Evolutionary conservation across 345 rosid genomes (phyloP).

Genomic region (Euphorbia lathyris): DNA sequence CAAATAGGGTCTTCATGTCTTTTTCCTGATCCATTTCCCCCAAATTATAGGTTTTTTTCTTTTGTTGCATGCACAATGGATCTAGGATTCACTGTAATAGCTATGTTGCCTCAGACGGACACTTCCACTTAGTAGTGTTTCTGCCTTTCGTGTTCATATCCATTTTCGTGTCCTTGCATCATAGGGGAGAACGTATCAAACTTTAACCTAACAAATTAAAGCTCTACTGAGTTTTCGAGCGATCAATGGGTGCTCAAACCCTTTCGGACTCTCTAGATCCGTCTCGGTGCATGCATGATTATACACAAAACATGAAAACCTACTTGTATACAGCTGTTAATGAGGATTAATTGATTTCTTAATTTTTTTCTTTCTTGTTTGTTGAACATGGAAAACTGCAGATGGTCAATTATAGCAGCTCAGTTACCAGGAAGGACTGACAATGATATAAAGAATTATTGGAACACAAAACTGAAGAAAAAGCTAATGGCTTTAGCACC

Average conservation of each 20-base stretch:
- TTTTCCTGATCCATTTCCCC: neutral
- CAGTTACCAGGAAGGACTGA: conserved; percentile 95
- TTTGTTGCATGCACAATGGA: too few species aligned
- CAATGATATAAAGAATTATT: conserved; percentile 89
- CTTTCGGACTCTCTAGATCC: too few species aligned
- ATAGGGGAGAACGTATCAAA: too few species aligned
- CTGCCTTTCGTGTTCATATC: too few species aligned
- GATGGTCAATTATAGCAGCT: conserved; percentile 98
- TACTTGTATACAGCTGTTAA: conserved; percentile 14
- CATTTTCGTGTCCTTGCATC: too few species aligned
- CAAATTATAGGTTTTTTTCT: too few species aligned
- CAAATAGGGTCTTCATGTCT: neutral
- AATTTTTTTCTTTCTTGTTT: conserved; percentile 5
- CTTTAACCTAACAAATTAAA: too few species aligned
- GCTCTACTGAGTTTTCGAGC: too few species aligned
- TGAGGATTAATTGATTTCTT: conserved; percentile 8
- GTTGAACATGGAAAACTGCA: conserved; percentile 30
- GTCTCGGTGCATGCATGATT: neutral
- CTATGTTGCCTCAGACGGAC: too few species aligned
- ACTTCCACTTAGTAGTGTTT: too few species aligned
- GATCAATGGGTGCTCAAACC: too few species aligned
- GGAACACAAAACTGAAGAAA: conserved; percentile 98
- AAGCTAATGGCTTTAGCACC: conserved; percentile 53
- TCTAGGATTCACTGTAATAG: too few species aligned
- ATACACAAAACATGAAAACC: conserved; percentile 31